Conservation (phyloP, 805 yeast genomes). For the Zygosaccharomyces bisporus region DNA sequence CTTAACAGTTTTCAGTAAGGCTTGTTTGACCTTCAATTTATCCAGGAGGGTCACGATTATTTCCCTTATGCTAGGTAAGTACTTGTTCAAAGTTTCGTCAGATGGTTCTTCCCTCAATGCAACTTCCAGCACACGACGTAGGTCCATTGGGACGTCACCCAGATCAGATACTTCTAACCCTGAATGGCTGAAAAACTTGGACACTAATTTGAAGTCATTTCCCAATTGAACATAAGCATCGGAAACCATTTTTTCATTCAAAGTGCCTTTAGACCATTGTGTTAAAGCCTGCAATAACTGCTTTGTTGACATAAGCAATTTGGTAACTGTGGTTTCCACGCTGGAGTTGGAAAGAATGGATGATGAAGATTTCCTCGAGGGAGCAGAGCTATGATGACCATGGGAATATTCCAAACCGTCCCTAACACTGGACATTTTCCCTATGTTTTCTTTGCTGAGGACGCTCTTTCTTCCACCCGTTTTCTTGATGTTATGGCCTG, state of each 20-base stretch:
- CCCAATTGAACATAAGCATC: constrained; percentile 90
- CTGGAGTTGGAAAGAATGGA: constrained; percentile 40
- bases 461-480: not conserved
- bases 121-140: constrained; percentile 76
- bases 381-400: constrained; percentile 3
- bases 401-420: constrained; percentile 2
- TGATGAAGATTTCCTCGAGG: constrained; percentile 17
- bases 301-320: constrained; percentile 82
- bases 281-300: constrained; percentile 81
- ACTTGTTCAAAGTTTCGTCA: constrained; percentile 73
- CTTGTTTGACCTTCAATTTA: constrained; percentile 77
- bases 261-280: constrained; percentile 83
- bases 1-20: constrained; percentile 34
- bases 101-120: constrained; percentile 84
- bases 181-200: constrained; percentile 70
- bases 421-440: constrained; percentile 7
- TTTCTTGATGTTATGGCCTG: no score
- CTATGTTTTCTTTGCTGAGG: not conserved
- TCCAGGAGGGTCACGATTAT: constrained; percentile 78
- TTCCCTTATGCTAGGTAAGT: constrained; percentile 78
- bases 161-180: constrained; percentile 80
- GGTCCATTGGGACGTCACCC: constrained; percentile 83
- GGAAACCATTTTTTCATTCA: constrained; percentile 78
- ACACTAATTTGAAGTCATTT: constrained; percentile 84
- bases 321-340: constrained; percentile 72